phyloP scores from a whole-genome alignment of 225 moss, liverwort and hornwort genomes.

The Straminergon stramineum region DNA sequence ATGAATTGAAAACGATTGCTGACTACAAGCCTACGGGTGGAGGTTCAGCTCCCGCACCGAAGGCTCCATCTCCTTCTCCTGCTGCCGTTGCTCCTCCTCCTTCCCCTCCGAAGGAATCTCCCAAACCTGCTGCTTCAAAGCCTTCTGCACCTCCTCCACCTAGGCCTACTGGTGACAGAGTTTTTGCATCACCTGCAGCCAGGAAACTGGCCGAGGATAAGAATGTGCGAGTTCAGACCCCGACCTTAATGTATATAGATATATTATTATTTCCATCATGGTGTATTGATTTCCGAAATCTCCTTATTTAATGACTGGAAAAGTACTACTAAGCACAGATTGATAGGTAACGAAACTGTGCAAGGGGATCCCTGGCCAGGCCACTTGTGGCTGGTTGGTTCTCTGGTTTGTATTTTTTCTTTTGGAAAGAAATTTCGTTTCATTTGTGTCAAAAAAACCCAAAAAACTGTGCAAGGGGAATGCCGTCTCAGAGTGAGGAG shows the following conservation, averaged over 20 bases:
- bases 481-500: background rate
- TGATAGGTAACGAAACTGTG: background rate
- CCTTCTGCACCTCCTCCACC: constrained; percentile 9
- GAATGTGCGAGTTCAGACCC: constrained; percentile 15
- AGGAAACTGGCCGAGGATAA: constrained; percentile 60
- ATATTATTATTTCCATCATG: background rate
- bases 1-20: constrained; percentile 40
- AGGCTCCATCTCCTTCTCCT: constrained; percentile 2
- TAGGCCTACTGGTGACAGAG: constrained; percentile 23
- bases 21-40: constrained; percentile 30
- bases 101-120: constrained; percentile 1
- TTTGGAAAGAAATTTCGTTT: no score
- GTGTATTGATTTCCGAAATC: background rate
- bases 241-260: background rate
- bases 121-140: constrained; percentile 19
- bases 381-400: no score
- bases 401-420: no score
- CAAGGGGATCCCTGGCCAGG: no score
- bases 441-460: no score
- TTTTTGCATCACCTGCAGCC: constrained; percentile 73
- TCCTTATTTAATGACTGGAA: background rate
- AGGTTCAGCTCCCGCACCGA: constrained; percentile 8
- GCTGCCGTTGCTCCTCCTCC: background rate
- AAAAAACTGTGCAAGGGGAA: background rate
- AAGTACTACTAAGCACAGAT: background rate